Conservation (phyloP, 192 early-diverging fungal species). For the Coemansia sp. region DNA sequence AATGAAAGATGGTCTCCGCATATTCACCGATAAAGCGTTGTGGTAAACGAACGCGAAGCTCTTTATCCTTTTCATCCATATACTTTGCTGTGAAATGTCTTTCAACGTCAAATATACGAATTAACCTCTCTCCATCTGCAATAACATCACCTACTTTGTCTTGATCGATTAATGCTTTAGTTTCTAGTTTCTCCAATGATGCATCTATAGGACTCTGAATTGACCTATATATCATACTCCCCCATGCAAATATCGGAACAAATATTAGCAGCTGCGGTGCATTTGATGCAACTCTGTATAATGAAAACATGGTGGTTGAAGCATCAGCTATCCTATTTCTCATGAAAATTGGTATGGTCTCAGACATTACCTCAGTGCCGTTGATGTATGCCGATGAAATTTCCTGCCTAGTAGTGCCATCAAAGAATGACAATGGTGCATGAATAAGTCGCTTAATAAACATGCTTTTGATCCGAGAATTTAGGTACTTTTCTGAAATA, state of each 20-base stretch:
- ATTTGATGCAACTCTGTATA: slow-evolving; percentile 16
- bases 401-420: slow-evolving; percentile 15
- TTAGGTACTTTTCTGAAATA: not conserved
- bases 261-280: slow-evolving; percentile 20
- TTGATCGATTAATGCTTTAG: too few species aligned
- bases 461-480: too few species aligned
- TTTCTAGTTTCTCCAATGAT: too few species aligned
- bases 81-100: too few species aligned
- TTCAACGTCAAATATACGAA: too few species aligned
- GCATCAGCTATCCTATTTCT: slow-evolving; percentile 6
- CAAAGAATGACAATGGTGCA: slow-evolving; percentile 34
- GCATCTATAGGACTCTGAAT: not conserved
- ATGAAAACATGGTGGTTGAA: not conserved
- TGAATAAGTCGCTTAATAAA: slow-evolving; percentile 9
- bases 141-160: too few species aligned
- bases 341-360: slow-evolving; percentile 12
- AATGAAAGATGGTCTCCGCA: too few species aligned
- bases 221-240: not conserved
- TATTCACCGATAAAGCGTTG: too few species aligned
- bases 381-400: slow-evolving; percentile 14
- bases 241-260: slow-evolving; percentile 20
- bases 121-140: too few species aligned
- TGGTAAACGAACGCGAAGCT: too few species aligned
- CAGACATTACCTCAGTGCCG: slow-evolving; percentile 9
- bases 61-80: not conserved